Conservation (phyloP, 2,329 filamentous ascomycete species). For the Diaporthe capsici region DNA sequence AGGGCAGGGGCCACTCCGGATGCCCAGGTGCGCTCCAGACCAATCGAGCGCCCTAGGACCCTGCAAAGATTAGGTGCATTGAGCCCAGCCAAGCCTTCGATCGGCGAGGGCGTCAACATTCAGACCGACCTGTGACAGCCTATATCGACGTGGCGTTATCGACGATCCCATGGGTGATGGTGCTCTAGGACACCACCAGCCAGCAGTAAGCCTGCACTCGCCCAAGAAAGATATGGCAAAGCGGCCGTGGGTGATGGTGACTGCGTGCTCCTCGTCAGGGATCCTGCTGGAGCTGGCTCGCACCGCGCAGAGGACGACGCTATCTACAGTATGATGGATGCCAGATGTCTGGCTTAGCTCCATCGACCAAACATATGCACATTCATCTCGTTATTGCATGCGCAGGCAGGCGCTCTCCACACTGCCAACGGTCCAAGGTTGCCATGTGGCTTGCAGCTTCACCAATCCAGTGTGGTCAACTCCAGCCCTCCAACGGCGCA, state of each 20-base stretch:
- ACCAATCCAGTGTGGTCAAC: background rate
- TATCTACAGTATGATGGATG: background rate
- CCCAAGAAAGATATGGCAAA: conserved; percentile 31
- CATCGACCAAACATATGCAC: background rate
- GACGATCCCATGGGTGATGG: conserved; percentile 19
- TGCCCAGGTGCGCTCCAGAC: conserved; percentile 43
- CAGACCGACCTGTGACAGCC: conserved; percentile 45
- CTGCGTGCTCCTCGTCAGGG: background rate
- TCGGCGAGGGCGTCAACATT: conserved; percentile 33
- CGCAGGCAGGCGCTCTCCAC: background rate
- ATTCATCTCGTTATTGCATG: background rate
- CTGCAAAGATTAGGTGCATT: conserved; percentile 60
- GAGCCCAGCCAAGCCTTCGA: conserved; percentile 44
- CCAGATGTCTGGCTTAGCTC: background rate
- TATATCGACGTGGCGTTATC: conserved; percentile 26
- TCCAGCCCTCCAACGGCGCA: background rate
- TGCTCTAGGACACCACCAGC: background rate
- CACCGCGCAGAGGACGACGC: background rate
- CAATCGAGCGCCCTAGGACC: conserved; percentile 54
- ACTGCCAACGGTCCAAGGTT: conserved; percentile 15
- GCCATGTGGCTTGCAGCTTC: conserved; percentile 40
- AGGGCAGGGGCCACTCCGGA: conserved; percentile 47
- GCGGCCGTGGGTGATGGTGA: conserved; percentile 15
- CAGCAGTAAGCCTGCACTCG: background rate
- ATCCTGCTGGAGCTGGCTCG: background rate